Base-by-base conservation (phyloP, 768 basidiomycete genomes). In the Suillus lakei region DNA sequence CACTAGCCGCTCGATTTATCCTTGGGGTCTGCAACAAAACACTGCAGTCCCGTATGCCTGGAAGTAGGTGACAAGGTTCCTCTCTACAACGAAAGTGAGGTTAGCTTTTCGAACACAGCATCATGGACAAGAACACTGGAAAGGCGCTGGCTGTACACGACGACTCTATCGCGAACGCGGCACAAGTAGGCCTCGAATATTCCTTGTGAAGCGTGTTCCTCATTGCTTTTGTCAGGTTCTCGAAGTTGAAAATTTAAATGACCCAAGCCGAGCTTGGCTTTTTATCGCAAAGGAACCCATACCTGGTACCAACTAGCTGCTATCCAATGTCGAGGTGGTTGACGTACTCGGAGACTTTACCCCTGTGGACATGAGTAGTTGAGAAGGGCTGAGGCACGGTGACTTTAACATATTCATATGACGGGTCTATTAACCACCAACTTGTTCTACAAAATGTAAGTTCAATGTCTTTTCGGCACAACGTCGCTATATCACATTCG, bases 201-300 rank as follows among this genome's bases (percentile, higher is more conserved):
- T 28, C 16, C 38, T 21, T 53, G 61, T 56, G 26, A n/a, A 38
- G 15, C 3, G 4, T 38, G 15, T 56, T 50, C 4, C 34, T 39
- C n/a, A 38, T 26, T 9, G 12, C 41, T 9, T 36, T 32, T 23
- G 13, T 34, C 39, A 44, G 60, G 23, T 41, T 61, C 2, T 34
- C 6, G 41, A 23, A 36, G 5, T 38, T 36, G 16, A 23, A 4
- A 53, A 32, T 32, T 16, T 30, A 53, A 48, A 38, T 62, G 8
- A 61, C 44, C 6, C 44, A 48, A 32, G 64, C 44, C 60, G 48
- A 43, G 43, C 53, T 13, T 65, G 64, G 64, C 61, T 65, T n/a
- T 61, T 65, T 16, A 63, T 65, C 60, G 60, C 51, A 56, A 65
- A 65, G 44, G 55, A 62, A 30, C 50, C 60, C 26, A 12, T 58